Evolutionary conservation across 768 basidiomycete species (phyloP).

Genomic region (Suillus decipiens): DNA sequence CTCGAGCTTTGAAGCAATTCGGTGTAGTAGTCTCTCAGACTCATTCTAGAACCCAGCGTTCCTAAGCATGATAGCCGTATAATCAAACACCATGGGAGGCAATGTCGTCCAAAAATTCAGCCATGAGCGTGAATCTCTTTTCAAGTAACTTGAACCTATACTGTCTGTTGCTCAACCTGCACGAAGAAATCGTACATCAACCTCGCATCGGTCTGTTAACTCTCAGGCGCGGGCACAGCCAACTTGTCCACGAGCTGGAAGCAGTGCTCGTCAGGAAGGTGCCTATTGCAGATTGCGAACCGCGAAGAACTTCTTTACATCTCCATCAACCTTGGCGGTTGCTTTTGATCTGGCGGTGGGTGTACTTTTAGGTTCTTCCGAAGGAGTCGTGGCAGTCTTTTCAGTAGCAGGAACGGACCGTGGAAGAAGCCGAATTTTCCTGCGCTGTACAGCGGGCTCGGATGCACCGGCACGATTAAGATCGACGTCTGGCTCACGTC

Average conservation of each 20-base stretch:
- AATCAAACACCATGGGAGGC: slow-evolving; percentile 82
- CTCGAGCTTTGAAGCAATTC: slow-evolving; percentile 59
- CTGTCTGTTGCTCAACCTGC: slow-evolving; percentile 60
- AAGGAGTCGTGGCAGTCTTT: slow-evolving; percentile 44
- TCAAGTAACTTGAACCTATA: slow-evolving; percentile 66
- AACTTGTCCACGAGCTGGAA: slow-evolving; percentile 73
- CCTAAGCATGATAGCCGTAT: slow-evolving; percentile 75
- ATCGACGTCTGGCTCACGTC: not conserved
- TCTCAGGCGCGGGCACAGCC: slow-evolving; percentile 71
- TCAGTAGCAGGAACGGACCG: slow-evolving; percentile 69
- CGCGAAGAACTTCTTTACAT: slow-evolving; percentile 84
- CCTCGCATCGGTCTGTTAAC: slow-evolving; percentile 78
- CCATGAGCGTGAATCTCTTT: slow-evolving; percentile 67
- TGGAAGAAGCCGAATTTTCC: slow-evolving; percentile 73
- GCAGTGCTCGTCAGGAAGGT: slow-evolving; percentile 66
- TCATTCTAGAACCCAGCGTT: slow-evolving; percentile 61
- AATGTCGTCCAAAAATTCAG: slow-evolving; percentile 84
- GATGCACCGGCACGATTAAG: slow-evolving; percentile 45
- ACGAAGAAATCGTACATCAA: slow-evolving; percentile 78
- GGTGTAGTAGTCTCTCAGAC: slow-evolving; percentile 42
- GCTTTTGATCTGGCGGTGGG: slow-evolving; percentile 57
- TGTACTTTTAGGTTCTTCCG: slow-evolving; percentile 48
- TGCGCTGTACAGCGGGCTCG: slow-evolving; percentile 56
- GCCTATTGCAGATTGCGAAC: slow-evolving; percentile 87
- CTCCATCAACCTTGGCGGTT: slow-evolving; percentile 73